Evolutionary conservation across 2,329 filamentous ascomycete genomes (phyloP).

Genomic region (Talaromyces pinophilus): DNA sequence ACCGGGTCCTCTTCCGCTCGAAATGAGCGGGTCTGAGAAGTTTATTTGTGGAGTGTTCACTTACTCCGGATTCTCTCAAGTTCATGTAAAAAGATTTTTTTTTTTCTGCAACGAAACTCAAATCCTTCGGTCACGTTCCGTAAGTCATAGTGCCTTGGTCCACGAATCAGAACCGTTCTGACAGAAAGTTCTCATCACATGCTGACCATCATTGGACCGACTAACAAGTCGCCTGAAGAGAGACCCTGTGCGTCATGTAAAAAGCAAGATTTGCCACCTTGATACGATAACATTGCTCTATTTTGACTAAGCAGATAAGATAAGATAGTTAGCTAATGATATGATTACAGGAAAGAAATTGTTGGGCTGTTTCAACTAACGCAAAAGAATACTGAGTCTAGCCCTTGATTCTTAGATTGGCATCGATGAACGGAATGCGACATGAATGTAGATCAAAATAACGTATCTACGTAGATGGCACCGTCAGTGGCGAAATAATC

Average conservation of each 20-base stretch:
- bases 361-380: background rate
- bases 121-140: constrained; percentile 3
- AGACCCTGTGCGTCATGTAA: constrained; percentile 6
- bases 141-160: background rate
- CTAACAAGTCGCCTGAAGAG: background rate
- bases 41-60: background rate
- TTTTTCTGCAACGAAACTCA: background rate
- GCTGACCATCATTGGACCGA: constrained; percentile 3
- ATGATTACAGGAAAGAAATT: background rate
- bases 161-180: background rate
- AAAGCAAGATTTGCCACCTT: constrained; percentile 9
- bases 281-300: background rate
- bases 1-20: constrained; percentile 10
- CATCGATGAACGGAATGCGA: background rate
- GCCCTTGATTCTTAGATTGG: background rate
- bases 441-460: constrained; percentile 5
- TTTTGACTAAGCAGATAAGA: constrained; percentile 8
- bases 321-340: background rate
- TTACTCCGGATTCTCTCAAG: constrained; percentile 10
- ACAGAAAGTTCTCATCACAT: background rate
- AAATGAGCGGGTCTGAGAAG: constrained; percentile 15
- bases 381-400: background rate
- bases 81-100: background rate
- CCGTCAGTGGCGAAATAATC: background rate
- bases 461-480: background rate